Percentiles rank a stretch among this genome's conserved stretches.
These are phyloP conservation scores for Fragilaria crotonensis DNA, from an alignment of 108 stramenopile genomes.

Conservation along the genomic window DNA sequence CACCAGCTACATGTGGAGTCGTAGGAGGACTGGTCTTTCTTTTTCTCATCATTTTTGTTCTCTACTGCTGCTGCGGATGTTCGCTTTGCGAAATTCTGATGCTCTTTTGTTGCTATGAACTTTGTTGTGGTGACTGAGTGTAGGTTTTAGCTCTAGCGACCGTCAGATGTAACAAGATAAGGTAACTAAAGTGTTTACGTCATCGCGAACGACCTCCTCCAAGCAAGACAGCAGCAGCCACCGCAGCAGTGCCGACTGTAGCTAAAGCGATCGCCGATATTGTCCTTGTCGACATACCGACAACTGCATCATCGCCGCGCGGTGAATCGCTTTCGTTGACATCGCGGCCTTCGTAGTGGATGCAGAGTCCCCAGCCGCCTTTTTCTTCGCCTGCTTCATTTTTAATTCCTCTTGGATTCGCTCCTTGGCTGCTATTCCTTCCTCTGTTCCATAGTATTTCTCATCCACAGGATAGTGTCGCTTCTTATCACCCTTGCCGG, in stretches of 20 bases:
- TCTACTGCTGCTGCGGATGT: not conserved
- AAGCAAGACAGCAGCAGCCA: not conserved
- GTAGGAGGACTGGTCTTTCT: not conserved
- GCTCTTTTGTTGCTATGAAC: not conserved
- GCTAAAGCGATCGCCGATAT: not conserved
- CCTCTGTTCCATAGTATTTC: slow-evolving; percentile 35
- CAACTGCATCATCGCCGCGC: not conserved
- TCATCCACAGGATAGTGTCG: slow-evolving; percentile 38
- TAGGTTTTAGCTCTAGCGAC: too few species aligned
- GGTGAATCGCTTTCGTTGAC: not conserved
- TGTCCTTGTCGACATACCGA: not conserved
- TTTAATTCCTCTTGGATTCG: not conserved
- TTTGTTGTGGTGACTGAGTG: not conserved
- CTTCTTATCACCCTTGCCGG: slow-evolving; percentile 37
- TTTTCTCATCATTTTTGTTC: not conserved
- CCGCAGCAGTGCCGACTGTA: not conserved
- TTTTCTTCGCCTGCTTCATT: not conserved
- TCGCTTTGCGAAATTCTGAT: not conserved
- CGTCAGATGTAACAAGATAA: not conserved
- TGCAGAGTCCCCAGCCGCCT: not conserved
- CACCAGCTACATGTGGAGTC: not conserved
- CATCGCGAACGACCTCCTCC: not conserved
- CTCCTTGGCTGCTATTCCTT: slow-evolving; percentile 7
- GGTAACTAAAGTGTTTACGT: not conserved
- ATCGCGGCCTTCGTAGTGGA: not conserved